Percentiles rank a stretch among this genome's conserved stretches.
Evolutionary conservation across 2,329 filamentous ascomycete genomes (phyloP).

Genomic region (Tolypocladium pustulatum): DNA sequence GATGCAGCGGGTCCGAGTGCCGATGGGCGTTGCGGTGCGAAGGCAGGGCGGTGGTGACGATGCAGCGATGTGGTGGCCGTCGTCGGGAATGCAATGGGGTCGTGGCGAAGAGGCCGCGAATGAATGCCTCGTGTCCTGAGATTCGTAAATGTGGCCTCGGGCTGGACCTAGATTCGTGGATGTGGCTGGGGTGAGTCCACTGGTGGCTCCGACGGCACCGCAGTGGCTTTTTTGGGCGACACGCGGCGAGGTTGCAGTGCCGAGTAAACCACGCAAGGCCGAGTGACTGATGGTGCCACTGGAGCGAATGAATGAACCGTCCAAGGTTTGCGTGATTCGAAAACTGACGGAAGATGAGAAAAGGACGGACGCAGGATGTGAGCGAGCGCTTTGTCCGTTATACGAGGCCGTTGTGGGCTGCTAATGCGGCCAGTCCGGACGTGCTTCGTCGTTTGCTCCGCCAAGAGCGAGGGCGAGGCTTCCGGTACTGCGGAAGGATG

Average conservation of each 20-base stretch:
- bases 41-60: not conserved
- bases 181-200: constrained; percentile 6
- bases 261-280: not conserved
- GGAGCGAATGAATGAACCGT: too few relatives aligned
- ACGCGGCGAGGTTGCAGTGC: not conserved
- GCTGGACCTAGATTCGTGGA: not conserved
- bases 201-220: constrained; percentile 2
- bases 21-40: not conserved
- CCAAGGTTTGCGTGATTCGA: too few relatives aligned
- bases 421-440: not conserved
- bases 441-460: not conserved
- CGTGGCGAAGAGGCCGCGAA: constrained; percentile 1
- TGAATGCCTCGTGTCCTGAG: not conserved
- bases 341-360: too few relatives aligned
- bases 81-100: not conserved
- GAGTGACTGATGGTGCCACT: not conserved
- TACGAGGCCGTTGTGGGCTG: not conserved
- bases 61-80: not conserved
- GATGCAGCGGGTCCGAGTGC: not conserved
- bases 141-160: not conserved
- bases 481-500: constrained; percentile 9
- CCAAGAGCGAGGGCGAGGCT: not conserved
- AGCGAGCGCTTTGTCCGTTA: not conserved
- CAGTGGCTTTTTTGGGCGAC: not conserved
- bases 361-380: not conserved